Evolutionary conservation across 805 yeast species (phyloP).

Genomic region (Blastobotrys americana): DNA sequence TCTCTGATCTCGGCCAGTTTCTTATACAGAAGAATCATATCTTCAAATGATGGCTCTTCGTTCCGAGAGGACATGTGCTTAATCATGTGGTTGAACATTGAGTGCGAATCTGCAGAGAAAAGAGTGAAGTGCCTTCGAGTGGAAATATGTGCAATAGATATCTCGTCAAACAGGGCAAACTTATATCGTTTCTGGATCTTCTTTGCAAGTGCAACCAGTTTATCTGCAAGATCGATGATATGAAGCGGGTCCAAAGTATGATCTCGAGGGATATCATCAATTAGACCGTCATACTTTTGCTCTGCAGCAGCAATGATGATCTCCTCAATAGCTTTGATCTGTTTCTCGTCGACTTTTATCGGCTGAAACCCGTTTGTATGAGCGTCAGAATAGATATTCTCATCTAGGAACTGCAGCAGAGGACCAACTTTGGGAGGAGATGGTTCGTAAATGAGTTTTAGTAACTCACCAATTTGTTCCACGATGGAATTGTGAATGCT

Average conservation of each 20-base stretch:
- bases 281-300: constrained; percentile 36
- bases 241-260: constrained; percentile 47
- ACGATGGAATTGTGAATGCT: constrained; percentile 42
- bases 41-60: constrained; percentile 38
- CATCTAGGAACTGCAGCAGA: constrained; percentile 41
- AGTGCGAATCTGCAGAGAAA: constrained; percentile 29
- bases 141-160: constrained; percentile 40
- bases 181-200: constrained; percentile 53
- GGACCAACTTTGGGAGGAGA: constrained; percentile 56
- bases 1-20: constrained; percentile 46
- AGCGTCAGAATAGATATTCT: constrained; percentile 43
- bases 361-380: constrained; percentile 34
- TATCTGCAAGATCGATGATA: constrained; percentile 49
- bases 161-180: constrained; percentile 51
- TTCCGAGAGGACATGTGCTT: constrained; percentile 17
- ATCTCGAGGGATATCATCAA: constrained; percentile 53
- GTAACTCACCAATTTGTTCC: constrained; percentile 37
- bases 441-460: constrained; percentile 34
- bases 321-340: constrained; percentile 35
- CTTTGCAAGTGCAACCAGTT: constrained; percentile 43
- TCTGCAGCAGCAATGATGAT: constrained; percentile 34
- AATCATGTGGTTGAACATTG: constrained; percentile 28
- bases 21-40: constrained; percentile 51
- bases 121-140: constrained; percentile 28
- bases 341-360: constrained; percentile 37